Base-by-base conservation (phyloP, 352 stramenopile genomes). In the Globisporangium sylvaticum region DNA sequence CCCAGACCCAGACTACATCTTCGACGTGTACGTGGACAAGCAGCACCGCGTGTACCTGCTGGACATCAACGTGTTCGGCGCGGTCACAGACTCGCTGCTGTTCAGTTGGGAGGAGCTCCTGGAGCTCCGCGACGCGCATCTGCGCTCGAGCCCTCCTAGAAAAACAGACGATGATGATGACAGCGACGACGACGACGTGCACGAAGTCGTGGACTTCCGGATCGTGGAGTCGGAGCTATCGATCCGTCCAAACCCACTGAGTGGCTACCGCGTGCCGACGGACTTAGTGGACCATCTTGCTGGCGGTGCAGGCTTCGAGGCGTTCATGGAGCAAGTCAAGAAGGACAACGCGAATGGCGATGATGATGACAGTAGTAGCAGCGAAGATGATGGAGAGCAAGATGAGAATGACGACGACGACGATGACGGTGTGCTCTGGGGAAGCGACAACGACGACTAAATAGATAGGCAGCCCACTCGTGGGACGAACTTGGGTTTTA, bases 11-110 rank as follows among this genome's bases (percentile, higher is more conserved):
- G 90, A 96, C 60, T 98, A 94, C 74, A 83, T 95, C 31, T 91
- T 98, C 14, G 96, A 99, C 73, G 81, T 98, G 24, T 99, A 98
- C 70, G 73, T 98, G 27, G 95, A 98, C 79, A 98, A 97, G 72
- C 82, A 95, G 53, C 78, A 91, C 68, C 81, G 89, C 44, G 89
- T 97, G 29, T 97, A 92, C 71, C 73, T 99, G 20, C 56, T 99
- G 24, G 96, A 99, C 79, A 96, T 99, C 65, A 99, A 98, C 77
- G 88, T 98, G 14, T 98, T 96, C 79, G 88, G 88, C 18, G 71
- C 37, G 18, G 81, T 95, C n/a, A 98, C 96, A 0, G 93, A 99
- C 73, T 74, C 89, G 32, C 80, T 98, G n/a, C 70, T 99, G 29
- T 99, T 98, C 74, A 82, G 87, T 24, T 98, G 94, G 93, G 72